Percentiles rank a stretch among this genome's conserved stretches.
Evolutionary conservation across 2,329 filamentous ascomycete genomes (phyloP).

Genomic region (Chrysoporthe cubensis): DNA sequence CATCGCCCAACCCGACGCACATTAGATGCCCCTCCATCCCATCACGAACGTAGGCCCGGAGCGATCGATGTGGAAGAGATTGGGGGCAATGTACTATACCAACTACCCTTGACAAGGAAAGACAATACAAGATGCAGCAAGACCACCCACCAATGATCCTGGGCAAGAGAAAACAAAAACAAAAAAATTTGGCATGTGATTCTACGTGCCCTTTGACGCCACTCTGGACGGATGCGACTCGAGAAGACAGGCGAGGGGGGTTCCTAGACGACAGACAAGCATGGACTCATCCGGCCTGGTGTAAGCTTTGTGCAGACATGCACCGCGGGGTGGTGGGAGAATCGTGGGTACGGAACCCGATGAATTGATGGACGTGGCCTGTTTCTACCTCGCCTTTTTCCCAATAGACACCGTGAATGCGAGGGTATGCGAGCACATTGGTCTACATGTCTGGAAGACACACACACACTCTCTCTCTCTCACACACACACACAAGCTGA

Average conservation of each 20-base stretch:
- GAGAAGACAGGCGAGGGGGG: not conserved
- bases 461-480: too few species aligned
- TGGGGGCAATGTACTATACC: conserved; percentile 7
- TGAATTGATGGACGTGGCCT: not conserved
- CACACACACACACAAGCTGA: too few species aligned
- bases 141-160: conserved; percentile 5
- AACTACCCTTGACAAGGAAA: conserved; percentile 10
- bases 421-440: not conserved
- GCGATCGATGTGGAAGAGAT: conserved; percentile 7
- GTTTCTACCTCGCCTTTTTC: not conserved
- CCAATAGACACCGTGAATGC: conserved; percentile 3
- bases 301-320: not conserved
- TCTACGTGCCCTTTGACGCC: not conserved
- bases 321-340: not conserved
- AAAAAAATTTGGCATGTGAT: not conserved
- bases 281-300: not conserved
- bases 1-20: conserved; percentile 87
- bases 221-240: not conserved
- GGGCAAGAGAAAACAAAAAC: not conserved
- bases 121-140: conserved; percentile 10
- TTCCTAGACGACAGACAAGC: not conserved
- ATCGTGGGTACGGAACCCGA: not conserved
- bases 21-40: conserved; percentile 47
- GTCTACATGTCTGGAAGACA: not conserved
- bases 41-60: not conserved